Evolutionary conservation across 305 asterid genomes (phyloP), one percentile per base, ranked within the genome.

Genomic region (Fraxinus baroniana): DNA sequence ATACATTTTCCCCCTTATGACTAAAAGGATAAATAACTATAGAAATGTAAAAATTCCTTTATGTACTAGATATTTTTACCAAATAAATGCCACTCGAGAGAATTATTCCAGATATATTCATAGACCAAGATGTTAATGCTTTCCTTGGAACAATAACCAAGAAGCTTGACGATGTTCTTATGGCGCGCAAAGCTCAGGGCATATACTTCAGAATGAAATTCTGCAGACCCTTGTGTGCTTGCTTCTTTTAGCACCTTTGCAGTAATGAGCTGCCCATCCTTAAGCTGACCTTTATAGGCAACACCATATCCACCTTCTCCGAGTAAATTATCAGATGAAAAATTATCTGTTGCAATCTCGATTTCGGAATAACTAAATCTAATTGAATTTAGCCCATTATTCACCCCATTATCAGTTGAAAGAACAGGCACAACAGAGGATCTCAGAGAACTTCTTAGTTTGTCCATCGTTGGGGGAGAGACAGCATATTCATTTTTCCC

Each of bases 1-100:
- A 7, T 17, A 22, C 57, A 66, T 46, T 62, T 62, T 2, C 2
- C 17, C 32, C 33, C 72, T 62, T 62, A 1, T 62, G 72, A 62
- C 72, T 52, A 5, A 70, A 9, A 62, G 13, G 17, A 15, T 55
- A 8, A 41, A 75, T 57, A 74, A 44, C 66, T 17, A 39, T 12
- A 62, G 74, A 78, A 30, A 86, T 32, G 22, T n/a, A 55, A 18
- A 13, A 55, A 36, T 12, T 32, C 79, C 3, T 9, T n/a, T 79
- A 84, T 17, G 18, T 12, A 77, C 36, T 79, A 81, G 41, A 18
- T 33, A 33, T 77, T 80, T 94, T 85, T 88, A 94, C 98, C 94
- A 46, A 92, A 91, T 78, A 94, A 87, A 89, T 94, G 95, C 97
- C 95, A 91, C 64, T 90, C 91, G 33, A 94, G 91, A 49, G 98